Percentiles rank a stretch among this genome's conserved stretches.
phyloP scores from a whole-genome alignment of 2,329 filamentous ascomycete species.

The Fusarium devonianum region DNA sequence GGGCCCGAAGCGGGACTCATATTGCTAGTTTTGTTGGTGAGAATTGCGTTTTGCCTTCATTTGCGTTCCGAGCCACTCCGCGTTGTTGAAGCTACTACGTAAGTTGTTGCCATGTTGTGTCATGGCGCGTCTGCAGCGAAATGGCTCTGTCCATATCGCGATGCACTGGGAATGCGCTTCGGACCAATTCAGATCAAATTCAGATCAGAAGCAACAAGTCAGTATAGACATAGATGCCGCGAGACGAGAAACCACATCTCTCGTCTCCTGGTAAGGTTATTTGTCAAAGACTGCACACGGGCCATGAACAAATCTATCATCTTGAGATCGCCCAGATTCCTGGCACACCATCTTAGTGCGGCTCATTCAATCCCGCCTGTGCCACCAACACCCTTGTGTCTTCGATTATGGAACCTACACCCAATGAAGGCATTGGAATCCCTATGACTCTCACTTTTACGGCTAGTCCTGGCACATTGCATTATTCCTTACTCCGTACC shows the following conservation, averaged over 20 bases:
- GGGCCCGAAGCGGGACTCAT: neutral
- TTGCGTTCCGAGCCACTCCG: constrained; percentile 4
- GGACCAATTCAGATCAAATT: no score
- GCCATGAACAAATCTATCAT: neutral
- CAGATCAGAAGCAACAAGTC: neutral
- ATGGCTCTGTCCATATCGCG: neutral
- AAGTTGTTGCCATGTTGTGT: constrained; percentile 7
- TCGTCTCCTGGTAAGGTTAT: neutral
- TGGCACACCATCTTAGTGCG: constrained; percentile 5
- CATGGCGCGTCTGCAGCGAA: no score
- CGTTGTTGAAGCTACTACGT: neutral
- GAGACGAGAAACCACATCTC: neutral
- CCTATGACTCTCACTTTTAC: neutral
- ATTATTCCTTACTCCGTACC: neutral
- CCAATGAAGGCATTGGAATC: neutral
- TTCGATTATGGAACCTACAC: no score
- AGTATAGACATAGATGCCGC: neutral
- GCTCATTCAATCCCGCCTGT: neutral
- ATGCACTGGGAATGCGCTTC: neutral
- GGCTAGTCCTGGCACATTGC: constrained; percentile 2
- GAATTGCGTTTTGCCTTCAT: neutral
- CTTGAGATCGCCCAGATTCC: neutral
- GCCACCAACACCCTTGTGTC: neutral
- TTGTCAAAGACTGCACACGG: neutral
- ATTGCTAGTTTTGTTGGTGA: neutral